Evolutionary conservation across 139 green algal genomes (phyloP), one percentile per base, ranked within the genome.

Genomic region (Picocystis salinarum): DNA sequence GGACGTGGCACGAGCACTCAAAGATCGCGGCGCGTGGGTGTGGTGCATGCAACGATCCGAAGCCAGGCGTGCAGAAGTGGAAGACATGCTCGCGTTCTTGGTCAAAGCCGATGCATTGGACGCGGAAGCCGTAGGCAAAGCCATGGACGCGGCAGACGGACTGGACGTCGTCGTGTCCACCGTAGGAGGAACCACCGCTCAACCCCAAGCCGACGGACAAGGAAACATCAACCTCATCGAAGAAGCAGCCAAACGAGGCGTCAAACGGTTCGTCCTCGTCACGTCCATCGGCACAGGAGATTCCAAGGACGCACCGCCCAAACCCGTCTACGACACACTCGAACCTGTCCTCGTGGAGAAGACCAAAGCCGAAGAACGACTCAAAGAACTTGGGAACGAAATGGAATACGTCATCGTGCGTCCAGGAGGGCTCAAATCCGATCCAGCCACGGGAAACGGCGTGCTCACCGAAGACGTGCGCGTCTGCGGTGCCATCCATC

Each of bases 141-240:
- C n/a, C n/a, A n/a, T n/a, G n/a, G n/a, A n/a, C n/a, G n/a, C n/a
- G n/a, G n/a, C n/a, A n/a, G n/a, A n/a, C n/a, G n/a, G n/a, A n/a
- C 61, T 94, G 20, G 84, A 96, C 42, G 82, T 75, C 0, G 85
- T 96, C 2, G 71, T 94, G 29, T 85, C 55, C 66, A 89, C 76
- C 15, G 62, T 94, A 17, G 83, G 85, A 2, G 85, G 85, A 39
- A 85, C 62, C 2, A 58, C 68, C 19, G 64, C 61, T 23, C 67
- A 93, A 58, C 67, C 78, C 2, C 34, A 27, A 0, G 74, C 71
- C 11, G 85, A 95, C 62, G 22, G 46, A 30, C 65, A 80, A 52
- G 88, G 83, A 30, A 95, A 93, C 72, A 94, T 95, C 65, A 93
- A 92, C 56, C 46, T 95, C 11, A 98, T 98, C 30, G 66, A 92